Evolutionary conservation across 2,329 filamentous ascomycete species (phyloP).

Genomic region (Lachnellula hyalina): DNA sequence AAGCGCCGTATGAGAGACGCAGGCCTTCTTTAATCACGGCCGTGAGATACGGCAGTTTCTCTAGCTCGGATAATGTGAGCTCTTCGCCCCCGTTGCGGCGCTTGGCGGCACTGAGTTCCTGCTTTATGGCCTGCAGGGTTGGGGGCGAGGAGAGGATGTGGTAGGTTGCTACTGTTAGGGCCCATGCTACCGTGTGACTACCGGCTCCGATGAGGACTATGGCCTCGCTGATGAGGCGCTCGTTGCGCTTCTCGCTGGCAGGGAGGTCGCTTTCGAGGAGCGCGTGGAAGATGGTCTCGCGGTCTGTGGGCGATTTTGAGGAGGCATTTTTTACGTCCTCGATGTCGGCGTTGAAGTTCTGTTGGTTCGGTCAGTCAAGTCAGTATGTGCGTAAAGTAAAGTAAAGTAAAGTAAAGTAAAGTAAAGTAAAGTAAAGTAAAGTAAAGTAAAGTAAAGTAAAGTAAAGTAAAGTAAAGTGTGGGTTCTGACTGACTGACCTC

Average conservation of each 20-base stretch:
- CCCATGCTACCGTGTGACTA: slow-evolving; percentile 33
- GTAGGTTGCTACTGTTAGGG: slow-evolving; percentile 32
- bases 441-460: too few species aligned
- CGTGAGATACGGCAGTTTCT: slow-evolving; percentile 28
- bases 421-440: not conserved
- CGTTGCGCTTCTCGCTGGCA: slow-evolving; percentile 28
- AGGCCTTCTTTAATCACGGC: slow-evolving; percentile 30
- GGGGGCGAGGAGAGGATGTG: slow-evolving; percentile 31
- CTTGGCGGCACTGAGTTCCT: slow-evolving; percentile 29
- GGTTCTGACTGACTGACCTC: not conserved
- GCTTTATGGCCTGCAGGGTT: slow-evolving; percentile 27
- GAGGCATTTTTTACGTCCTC: not conserved
- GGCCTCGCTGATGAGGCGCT: slow-evolving; percentile 32
- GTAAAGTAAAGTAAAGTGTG: not conserved
- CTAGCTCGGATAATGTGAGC: slow-evolving; percentile 13
- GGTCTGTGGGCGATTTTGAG: slow-evolving; percentile 16
- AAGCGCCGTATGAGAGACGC: slow-evolving; percentile 29
- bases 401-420: too few species aligned
- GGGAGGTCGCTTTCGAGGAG: slow-evolving; percentile 28
- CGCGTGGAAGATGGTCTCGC: slow-evolving; percentile 20
- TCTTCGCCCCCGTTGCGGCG: slow-evolving; percentile 5
- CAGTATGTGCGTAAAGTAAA: not conserved
- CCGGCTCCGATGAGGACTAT: slow-evolving; percentile 32
- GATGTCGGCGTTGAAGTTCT: not conserved
- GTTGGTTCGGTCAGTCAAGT: not conserved